Evolutionary conservation across 768 basidiomycete genomes (phyloP), one percentile per base, ranked within the genome.

Genomic region (Naematelia encephala): DNA sequence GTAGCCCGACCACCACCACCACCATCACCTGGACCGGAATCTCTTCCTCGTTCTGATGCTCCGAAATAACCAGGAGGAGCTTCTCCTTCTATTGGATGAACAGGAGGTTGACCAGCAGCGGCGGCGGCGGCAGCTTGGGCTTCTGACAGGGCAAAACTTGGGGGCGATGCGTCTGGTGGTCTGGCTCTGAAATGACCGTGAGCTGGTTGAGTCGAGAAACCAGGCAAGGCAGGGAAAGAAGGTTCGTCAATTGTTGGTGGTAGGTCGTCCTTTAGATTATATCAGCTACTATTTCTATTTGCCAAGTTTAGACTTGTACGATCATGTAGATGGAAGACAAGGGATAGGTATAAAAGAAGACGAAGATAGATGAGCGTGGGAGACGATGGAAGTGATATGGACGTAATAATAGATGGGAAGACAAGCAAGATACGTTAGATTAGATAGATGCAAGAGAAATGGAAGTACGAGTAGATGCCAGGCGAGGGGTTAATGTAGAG

Each of bases 181-280:
- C 26, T 16, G 27, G 26, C 26, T 12, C 46, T 12, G 21, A 25
- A 48, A 12, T 25, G 22, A 21, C 55, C 21, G 13, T 48, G 44
- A 14, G 54, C 49, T 1, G 49, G 14, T 43, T 59, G 50, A 42
- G 60, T 54, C 27, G 53, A 23, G 30, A 68, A 70, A 42, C 64
- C 60, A 0, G 75, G 75, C 46, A 77, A 46, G 21, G 74, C 72
- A 3, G 75, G 75, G 5, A 77, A 61, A 12, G 73, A 75, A 11
- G 75, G 75, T 56, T 77, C 75, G 53, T 77, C 75, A 21, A 77
- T 75, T 4, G 73, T 72, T 4, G 75, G 75, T 39, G 75, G 75
- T n/a, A 77, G 67, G 52, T 77, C 75, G 43, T 73, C 75, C 66
- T 74, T 49, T 3, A n/a, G n/a, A n/a, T n/a, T n/a, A n/a, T n/a